phyloP scores from a whole-genome alignment of 768 basidiomycete genomes.

The Suillus brevipes region DNA sequence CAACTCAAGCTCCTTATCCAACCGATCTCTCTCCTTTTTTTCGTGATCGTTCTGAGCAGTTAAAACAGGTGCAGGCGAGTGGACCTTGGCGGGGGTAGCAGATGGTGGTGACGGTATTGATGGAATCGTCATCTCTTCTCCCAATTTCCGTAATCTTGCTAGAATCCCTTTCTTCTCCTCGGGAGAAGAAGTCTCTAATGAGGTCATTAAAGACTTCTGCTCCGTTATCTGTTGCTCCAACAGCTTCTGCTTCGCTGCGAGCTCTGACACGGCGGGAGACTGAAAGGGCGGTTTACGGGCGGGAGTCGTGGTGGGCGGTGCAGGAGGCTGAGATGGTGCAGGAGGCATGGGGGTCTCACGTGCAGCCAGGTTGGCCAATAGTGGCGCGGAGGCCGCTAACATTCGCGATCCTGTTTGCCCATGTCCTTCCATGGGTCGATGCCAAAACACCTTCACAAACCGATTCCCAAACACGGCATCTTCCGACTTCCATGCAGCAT shows the following conservation, averaged over 20 bases:
- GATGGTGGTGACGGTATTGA: slow-evolving; percentile 26
- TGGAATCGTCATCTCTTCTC: slow-evolving; percentile 70
- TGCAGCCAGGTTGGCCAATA: slow-evolving; percentile 62
- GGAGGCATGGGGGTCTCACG: slow-evolving; percentile 31
- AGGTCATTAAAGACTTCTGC: slow-evolving; percentile 83
- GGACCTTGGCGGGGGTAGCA: slow-evolving; percentile 30
- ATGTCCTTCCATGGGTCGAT: slow-evolving; percentile 89
- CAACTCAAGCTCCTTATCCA: slow-evolving; percentile 85
- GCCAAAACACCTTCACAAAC: slow-evolving; percentile 96
- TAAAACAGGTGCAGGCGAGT: slow-evolving; percentile 25
- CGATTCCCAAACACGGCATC: slow-evolving; percentile 94
- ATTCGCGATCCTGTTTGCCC: slow-evolving; percentile 75
- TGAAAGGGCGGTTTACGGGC: slow-evolving; percentile 40
- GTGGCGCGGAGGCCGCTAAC: slow-evolving; percentile 77
- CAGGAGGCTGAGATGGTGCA: slow-evolving; percentile 18
- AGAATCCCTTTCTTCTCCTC: slow-evolving; percentile 83
- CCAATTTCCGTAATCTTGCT: slow-evolving; percentile 70
- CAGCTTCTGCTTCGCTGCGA: slow-evolving; percentile 74
- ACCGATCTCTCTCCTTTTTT: slow-evolving; percentile 57
- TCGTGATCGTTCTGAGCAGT: slow-evolving; percentile 44
- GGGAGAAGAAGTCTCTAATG: slow-evolving; percentile 57
- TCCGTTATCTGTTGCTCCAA: slow-evolving; percentile 83
- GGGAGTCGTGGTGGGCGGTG: slow-evolving; percentile 12
- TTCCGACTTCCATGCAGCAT: slow-evolving; percentile 88
- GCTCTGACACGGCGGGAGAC: slow-evolving; percentile 43